Conservation (phyloP, 768 basidiomycete species). For the Phaffia australis region DNA sequence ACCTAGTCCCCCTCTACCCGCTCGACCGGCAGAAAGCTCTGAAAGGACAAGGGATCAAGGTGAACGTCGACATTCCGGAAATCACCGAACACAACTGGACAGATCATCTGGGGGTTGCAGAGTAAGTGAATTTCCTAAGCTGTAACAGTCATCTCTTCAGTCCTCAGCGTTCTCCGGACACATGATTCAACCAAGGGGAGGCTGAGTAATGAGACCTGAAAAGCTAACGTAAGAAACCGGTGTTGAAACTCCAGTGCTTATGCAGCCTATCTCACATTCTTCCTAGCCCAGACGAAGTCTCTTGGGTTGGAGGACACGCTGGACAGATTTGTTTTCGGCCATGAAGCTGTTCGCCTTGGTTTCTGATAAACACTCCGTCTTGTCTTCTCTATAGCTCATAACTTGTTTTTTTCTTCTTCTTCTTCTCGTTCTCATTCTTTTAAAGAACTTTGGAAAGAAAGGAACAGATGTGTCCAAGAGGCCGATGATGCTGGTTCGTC, state of each 20-base stretch:
- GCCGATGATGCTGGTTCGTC: conserved; percentile 18
- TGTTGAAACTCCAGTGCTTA: conserved; percentile 2
- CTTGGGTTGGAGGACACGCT: conserved; percentile 4
- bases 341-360: conserved; percentile 15
- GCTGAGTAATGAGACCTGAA: too few relatives aligned
- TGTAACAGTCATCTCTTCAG: not conserved
- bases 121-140: conserved; percentile 4
- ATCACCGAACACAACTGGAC: conserved; percentile 9
- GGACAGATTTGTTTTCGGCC: conserved; percentile 5
- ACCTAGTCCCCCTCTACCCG: conserved; percentile 19
- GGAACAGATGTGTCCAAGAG: not conserved
- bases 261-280: conserved; percentile 3
- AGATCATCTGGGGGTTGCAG: conserved; percentile 5
- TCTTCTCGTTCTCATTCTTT: not conserved
- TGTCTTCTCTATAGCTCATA: not conserved
- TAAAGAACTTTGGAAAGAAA: conserved; percentile 4
- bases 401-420: too few relatives aligned
- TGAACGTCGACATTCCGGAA: conserved; percentile 10
- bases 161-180: not conserved
- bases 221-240: too few relatives aligned
- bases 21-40: not conserved
- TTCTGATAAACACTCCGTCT: too few relatives aligned
- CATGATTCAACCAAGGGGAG: too few relatives aligned
- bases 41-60: conserved; percentile 1
- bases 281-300: not conserved